Base-by-base conservation (phyloP, 1,139 yeast genomes). In the Yamadazyma buinensis region DNA sequence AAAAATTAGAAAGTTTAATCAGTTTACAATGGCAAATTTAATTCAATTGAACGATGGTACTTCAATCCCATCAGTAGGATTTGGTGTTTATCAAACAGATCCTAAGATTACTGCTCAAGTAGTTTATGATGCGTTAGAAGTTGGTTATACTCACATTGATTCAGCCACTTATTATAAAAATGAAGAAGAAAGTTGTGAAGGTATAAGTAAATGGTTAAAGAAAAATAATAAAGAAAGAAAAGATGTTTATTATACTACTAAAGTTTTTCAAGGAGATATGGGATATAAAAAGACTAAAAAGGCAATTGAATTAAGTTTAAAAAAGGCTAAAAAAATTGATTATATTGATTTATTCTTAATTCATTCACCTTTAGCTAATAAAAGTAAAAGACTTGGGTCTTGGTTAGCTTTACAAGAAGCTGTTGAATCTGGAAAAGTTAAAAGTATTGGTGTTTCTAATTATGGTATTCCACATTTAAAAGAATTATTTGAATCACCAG, bases 261-360 rank as follows among this genome's bases (percentile, higher is more conserved):
- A 84, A 54, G 58, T 84, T 24, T 70, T 80, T 75, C 70, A 75
- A 44, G 59, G 64, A 21, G 73, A 75, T 46, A 75, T 76, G 42
- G 85, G 83, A 0, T 82, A 82, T 52, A 69, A 71, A 10, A 62
- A 64, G 24, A 77, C 88, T 7, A 72, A 72, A 43, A 46, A 47
- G 23, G 84, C 82, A 7, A 75, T 83, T 34, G 54, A 61, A 32
- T 59, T 57, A 26, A 83, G 82, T 10, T 62, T 87, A 37, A 74
- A 80, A 32, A 61, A 56, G 33, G 80, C 94, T 6, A 54, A 72
- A 50, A 75, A 78, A 49, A 66, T 87, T 49, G 82, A 81, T 2
- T 88, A 87, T 51, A 80, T 88, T 39, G 96, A 88, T 55, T 67
- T 88, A n/a, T 61, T 59, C 42, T 67, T 66, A 41, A 42, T 66